Evolutionary conservation across 805 yeast species (phyloP).

Genomic region (Alloascoidea africana): DNA sequence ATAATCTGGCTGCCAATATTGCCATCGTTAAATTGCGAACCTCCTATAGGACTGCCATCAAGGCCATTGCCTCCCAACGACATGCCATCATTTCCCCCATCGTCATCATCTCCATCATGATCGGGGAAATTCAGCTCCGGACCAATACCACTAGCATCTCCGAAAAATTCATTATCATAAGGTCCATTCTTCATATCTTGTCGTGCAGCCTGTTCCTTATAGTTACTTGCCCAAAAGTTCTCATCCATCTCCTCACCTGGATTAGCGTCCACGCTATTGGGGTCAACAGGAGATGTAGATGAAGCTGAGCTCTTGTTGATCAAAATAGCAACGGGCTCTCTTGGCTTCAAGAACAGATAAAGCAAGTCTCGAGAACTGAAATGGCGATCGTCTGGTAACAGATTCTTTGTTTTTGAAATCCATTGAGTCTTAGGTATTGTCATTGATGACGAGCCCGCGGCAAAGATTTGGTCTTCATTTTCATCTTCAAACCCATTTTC

Average conservation of each 20-base stretch:
- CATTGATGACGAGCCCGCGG: conserved; percentile 21
- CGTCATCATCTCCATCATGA: conserved; percentile 21
- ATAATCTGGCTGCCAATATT: not conserved
- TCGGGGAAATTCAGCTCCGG: conserved; percentile 11
- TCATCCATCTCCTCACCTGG: conserved; percentile 34
- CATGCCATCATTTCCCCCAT: conserved; percentile 22
- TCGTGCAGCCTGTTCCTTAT: conserved; percentile 12
- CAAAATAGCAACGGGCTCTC: conserved; percentile 3
- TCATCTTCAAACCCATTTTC: no score
- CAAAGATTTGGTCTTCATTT: conserved; percentile 25
- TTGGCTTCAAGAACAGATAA: conserved; percentile 55
- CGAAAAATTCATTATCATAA: conserved; percentile 14
- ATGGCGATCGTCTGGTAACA: conserved; percentile 60
- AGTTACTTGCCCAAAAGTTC: conserved; percentile 57
- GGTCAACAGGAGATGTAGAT: conserved; percentile 5
- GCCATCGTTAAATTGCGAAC: not conserved
- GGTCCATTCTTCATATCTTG: conserved; percentile 5
- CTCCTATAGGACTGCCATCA: no score
- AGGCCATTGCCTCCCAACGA: no score
- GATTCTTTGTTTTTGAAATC: conserved; percentile 25
- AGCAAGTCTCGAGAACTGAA: conserved; percentile 58
- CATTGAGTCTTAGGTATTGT: conserved; percentile 27
- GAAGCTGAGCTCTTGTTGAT: conserved; percentile 3
- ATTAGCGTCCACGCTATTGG: no score
- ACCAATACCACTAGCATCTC: conserved; percentile 23